These are phyloP conservation scores for Suillus variegatus DNA, from an alignment of 768 basidiomycete genomes.

Conservation along the genomic window DNA sequence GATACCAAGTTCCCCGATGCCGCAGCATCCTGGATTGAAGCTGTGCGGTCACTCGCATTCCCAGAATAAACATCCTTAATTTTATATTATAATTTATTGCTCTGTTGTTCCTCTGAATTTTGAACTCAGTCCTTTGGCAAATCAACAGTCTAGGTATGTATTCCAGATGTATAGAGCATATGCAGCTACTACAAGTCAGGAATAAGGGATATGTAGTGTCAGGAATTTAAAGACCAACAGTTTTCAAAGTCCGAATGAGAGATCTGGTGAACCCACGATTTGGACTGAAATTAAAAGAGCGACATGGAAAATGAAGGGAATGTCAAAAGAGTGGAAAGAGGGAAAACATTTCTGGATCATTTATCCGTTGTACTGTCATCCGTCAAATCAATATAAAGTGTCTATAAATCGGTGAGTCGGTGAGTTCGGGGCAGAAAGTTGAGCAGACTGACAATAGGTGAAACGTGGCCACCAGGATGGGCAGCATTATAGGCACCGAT, in stretches of 20 bases:
- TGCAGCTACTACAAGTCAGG: no score
- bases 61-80: constrained; percentile 26
- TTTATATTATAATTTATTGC: neutral
- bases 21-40: constrained; percentile 40
- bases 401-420: constrained; percentile 3
- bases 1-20: constrained; percentile 41
- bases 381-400: constrained; percentile 1
- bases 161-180: neutral
- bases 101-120: neutral
- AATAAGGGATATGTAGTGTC: neutral
- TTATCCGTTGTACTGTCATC: neutral
- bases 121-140: neutral
- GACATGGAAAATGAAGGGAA: neutral
- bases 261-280: neutral
- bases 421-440: neutral
- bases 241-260: neutral
- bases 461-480: constrained; percentile 9
- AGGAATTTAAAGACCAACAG: neutral
- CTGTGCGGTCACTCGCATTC: constrained; percentile 38
- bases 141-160: neutral
- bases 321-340: constrained; percentile 3
- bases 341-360: neutral
- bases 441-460: constrained; percentile 34
- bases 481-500: constrained; percentile 39
- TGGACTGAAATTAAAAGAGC: neutral